Base-by-base conservation (phyloP, 2,329 filamentous ascomycete genomes). In the Stagonosporopsis chrysanthemi region DNA sequence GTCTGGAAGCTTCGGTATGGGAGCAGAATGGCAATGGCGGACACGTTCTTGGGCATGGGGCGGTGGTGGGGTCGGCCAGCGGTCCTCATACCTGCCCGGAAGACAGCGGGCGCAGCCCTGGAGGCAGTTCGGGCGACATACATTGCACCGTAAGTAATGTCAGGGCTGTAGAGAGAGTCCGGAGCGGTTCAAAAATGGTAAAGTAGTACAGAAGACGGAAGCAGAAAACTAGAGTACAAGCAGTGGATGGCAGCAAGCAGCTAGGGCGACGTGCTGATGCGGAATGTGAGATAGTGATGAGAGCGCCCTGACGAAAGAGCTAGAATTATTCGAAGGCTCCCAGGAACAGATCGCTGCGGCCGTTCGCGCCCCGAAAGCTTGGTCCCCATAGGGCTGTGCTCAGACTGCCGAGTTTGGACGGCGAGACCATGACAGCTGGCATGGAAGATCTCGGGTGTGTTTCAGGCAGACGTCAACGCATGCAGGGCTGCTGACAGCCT, bases 1-100 rank as follows among this genome's bases (percentile, higher is more conserved):
- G 86, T 89, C 26, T 84, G 79, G 62, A 85, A 80, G 60, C 75
- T 74, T 54, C 83, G 78, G 24, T 79, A 78, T 3, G 84, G 83
- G 19, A 88, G 73, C 52, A 87, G 73, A 49, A 87, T 82, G 39
- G 85, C 84, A 46, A 88, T 78, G 9, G 86, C 84, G 29, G 82
- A 82, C 22, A 86, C 62, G 44, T 83, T 79, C 45, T 81, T 78
- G 55, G 82, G 83, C 41, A 85, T 72, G 38, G 73, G 70, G 41
- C 76, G 70, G 52, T 75, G 73, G 49, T 52, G 52, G 36, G 77
- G 71, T 39, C 77, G 74, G 51, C 76, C 75, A 54, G 77, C 75
- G 54, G 75, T 73, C 65, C 79, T 74, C 59, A 75, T 75, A 61
- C 78, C 78, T 54, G 74, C 75, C 60, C 80, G 75, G 55, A 82